These are phyloP conservation scores for Flaveria sonorensis DNA, from an alignment of 129 eudicot species.

Conservation along the genomic window DNA sequence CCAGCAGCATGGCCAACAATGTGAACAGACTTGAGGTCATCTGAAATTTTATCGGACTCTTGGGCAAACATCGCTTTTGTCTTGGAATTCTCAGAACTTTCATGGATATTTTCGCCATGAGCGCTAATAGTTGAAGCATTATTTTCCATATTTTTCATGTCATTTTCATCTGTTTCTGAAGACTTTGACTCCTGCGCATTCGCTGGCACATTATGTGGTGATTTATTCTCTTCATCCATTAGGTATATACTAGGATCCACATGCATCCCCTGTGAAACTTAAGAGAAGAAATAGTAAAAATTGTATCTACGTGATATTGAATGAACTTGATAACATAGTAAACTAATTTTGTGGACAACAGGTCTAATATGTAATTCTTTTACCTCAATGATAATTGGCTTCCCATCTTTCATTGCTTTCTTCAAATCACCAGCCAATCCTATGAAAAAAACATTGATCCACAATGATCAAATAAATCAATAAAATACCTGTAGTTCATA, in stretches of 20 bases:
- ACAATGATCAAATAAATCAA: conserved; percentile 1
- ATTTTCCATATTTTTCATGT: conserved; percentile 35
- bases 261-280: conserved; percentile 75
- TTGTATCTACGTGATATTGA: background rate
- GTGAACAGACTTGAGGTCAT: conserved; percentile 49
- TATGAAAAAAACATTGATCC: conserved; percentile 27
- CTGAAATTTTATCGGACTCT: conserved; percentile 39
- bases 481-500: background rate
- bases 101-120: conserved; percentile 35
- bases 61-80: conserved; percentile 35
- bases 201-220: conserved; percentile 41
- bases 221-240: conserved; percentile 90
- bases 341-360: background rate
- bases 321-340: too few relatives aligned
- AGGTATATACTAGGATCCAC: conserved; percentile 97
- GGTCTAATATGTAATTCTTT: background rate
- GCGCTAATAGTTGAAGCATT: conserved; percentile 25
- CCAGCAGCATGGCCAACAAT: conserved; percentile 43
- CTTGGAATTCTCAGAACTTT: conserved; percentile 28
- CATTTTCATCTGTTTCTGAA: conserved; percentile 32
- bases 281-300: background rate
- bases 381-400: conserved; percentile 98
- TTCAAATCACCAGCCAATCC: conserved; percentile 99
- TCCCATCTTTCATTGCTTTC: conserved; percentile 99
- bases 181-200: conserved; percentile 45